Evolutionary conservation across 1,284 basidiomycete species (phyloP).

Genomic region (Hemileia vastatrix): DNA sequence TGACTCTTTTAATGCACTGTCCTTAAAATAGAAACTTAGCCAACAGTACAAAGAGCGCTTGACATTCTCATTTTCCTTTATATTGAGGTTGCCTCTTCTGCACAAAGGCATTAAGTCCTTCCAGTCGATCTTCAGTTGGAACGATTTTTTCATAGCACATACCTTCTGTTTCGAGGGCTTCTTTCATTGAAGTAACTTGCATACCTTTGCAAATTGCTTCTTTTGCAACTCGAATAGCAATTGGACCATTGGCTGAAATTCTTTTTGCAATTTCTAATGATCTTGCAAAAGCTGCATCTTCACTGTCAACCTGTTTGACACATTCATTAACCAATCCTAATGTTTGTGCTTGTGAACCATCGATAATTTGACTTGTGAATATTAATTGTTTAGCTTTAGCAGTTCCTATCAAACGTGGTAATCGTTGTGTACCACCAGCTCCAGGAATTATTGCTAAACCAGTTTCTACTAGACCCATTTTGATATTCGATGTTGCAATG

Average conservation of each 20-base stretch:
- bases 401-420: constrained; percentile 71
- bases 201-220: constrained; percentile 69
- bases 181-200: constrained; percentile 59
- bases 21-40: too few species aligned
- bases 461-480: constrained; percentile 73
- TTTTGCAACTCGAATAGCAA: constrained; percentile 80
- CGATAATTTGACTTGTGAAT: constrained; percentile 61
- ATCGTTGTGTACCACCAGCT: constrained; percentile 80
- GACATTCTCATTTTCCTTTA: too few species aligned
- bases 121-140: constrained; percentile 63
- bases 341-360: constrained; percentile 60
- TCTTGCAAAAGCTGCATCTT: constrained; percentile 54
- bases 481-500: constrained; percentile 63
- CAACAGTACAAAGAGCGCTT: too few species aligned
- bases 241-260: constrained; percentile 67
- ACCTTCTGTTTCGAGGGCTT: constrained; percentile 76
- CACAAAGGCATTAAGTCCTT: constrained; percentile 78
- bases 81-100: too few species aligned
- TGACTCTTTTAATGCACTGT: too few species aligned
- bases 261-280: constrained; percentile 57
- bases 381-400: constrained; percentile 79
- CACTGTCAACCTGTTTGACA: constrained; percentile 19
- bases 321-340: constrained; percentile 56
- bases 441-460: constrained; percentile 85
- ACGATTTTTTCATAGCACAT: constrained; percentile 72